Base-by-base conservation (phyloP, 371 early-diverging fungal genomes). In the Coemansia sp. region DNA sequence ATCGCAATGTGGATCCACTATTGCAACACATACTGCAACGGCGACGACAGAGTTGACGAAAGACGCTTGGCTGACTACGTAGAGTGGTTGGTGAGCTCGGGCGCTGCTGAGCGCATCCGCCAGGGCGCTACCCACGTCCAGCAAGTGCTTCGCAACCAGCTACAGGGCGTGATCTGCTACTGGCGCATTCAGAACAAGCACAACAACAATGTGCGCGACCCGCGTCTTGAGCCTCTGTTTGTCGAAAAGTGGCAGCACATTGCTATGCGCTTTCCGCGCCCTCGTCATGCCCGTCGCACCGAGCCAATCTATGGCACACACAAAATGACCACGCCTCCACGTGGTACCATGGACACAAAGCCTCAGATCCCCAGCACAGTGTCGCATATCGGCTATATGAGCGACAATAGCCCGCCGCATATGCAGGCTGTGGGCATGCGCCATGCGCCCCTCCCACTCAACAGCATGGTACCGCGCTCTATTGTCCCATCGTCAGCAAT, bases 1-100 rank as follows among this genome's bases (percentile, higher is more conserved):
- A 77, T 77, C 13, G 77, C 77, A 11, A 49, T 72, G 60, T 77
- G 77, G 77, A 67, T 77, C 21, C 77, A 77, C 66, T 77, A 59
- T 51, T 68, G 77, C 57, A 66, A 67, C 36, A 17, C 15, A n/a
- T 39, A 41, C 44, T 72, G 65, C 48, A 52, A 46, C 21, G 69
- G 73, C 29, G 66, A 77, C 21, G 77, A 77, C 53, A 39, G 36
- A 6, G 69, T 77, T 21, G 72, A 68, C 3, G 72, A 61, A 12
- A 36, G 44, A 23, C 68, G 77, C 9, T 69, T 77, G 29, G 62
- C 72, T 21, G 69, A 65, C 46, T 77, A 77, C 21, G 69, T 72
- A 52, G 77, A 77, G 59, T 77, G 77, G 77, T 58, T 77, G 77
- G 72, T 71, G 24, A 56, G 40, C 52, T 76, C 77, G 9, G 77